Conservation (phyloP, 148 eudicot species). For the Pharnaceum exiguum region DNA sequence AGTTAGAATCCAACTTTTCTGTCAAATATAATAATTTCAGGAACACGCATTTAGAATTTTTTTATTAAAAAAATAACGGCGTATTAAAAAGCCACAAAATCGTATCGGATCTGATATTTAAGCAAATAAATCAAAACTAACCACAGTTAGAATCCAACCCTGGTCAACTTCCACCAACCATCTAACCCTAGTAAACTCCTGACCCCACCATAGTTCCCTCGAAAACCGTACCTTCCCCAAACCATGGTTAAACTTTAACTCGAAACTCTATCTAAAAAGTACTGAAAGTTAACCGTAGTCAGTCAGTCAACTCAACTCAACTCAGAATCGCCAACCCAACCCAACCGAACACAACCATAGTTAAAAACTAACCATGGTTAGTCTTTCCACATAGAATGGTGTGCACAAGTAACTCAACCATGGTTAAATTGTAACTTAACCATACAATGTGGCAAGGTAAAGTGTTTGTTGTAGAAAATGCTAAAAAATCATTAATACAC, state of each 20-base stretch:
- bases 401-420: conserved; percentile 9
- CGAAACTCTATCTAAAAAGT: not conserved
- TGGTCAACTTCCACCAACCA: not conserved
- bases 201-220: not conserved
- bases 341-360: not conserved
- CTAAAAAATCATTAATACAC: conserved; percentile 8
- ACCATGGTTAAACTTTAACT: not conserved
- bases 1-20: too few species aligned
- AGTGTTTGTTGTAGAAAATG: not conserved
- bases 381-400: not conserved
- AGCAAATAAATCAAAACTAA: not conserved
- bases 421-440: conserved; percentile 5
- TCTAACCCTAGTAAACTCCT: not conserved
- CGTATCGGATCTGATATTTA: too few species aligned
- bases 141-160: not conserved
- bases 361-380: conserved; percentile 14
- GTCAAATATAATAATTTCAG: too few species aligned
- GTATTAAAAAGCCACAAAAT: not conserved
- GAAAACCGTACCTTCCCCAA: not conserved
- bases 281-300: not conserved
- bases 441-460: not conserved
- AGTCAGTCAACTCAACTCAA: not conserved
- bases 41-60: too few species aligned
- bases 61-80: too few species aligned
- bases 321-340: too few species aligned